These are phyloP conservation scores for Candida corydali DNA, from an alignment of 805 yeast genomes.

Conservation along the genomic window DNA sequence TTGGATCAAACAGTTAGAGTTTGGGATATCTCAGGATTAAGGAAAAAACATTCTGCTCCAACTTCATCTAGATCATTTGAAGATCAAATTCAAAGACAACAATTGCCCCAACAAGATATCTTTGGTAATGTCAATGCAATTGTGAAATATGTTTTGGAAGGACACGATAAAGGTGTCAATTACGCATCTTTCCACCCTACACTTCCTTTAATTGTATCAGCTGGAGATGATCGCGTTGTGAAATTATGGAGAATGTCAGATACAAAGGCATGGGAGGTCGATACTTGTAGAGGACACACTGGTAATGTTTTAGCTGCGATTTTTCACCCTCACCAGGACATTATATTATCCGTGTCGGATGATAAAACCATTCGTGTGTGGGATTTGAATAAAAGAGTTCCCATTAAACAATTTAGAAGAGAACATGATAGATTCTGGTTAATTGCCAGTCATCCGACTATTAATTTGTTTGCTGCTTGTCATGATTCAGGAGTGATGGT, in stretches of 20 bases:
- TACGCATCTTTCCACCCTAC: constrained; percentile 99
- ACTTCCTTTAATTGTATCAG: constrained; percentile 88
- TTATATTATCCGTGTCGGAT: constrained; percentile 90
- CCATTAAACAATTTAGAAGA: constrained; percentile 90
- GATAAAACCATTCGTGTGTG: constrained; percentile 95
- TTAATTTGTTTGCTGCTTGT: constrained; percentile 92
- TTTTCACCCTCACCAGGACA: constrained; percentile 91
- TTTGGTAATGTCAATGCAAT: constrained; percentile 93
- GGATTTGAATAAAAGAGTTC: constrained; percentile 92
- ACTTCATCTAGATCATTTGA: constrained; percentile 47
- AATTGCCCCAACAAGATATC: constrained; percentile 81
- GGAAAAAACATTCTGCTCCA: constrained; percentile 90
- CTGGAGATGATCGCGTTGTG: constrained; percentile 93
- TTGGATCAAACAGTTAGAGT: constrained; percentile 98
- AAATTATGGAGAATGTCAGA: constrained; percentile 98
- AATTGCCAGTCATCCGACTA: constrained; percentile 80
- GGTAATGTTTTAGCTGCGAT: constrained; percentile 84
- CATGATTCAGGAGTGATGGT: constrained; percentile 98
- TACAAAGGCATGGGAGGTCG: constrained; percentile 98
- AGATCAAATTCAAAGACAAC: constrained; percentile 54
- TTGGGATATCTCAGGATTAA: constrained; percentile 95
- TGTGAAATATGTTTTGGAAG: constrained; percentile 93
- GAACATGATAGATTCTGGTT: constrained; percentile 95
- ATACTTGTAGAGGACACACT: constrained; percentile 96
- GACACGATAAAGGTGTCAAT: constrained; percentile 97